Evolutionary conservation across 768 basidiomycete genomes (phyloP).

Genomic region (Melanogaster broomeanus): DNA sequence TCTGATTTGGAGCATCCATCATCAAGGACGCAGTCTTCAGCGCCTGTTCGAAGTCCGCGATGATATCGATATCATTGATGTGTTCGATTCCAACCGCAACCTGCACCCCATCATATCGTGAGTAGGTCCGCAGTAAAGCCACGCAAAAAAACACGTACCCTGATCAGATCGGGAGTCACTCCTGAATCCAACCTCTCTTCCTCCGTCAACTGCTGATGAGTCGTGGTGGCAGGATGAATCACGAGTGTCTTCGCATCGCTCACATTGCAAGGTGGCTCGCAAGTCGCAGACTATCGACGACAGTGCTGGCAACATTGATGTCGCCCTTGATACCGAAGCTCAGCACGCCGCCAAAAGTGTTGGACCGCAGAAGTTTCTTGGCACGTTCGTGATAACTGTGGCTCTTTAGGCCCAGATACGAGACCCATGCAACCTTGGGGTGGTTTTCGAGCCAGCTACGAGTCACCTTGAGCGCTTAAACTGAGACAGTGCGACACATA

Average conservation of each 20-base stretch:
- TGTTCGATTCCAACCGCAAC: constrained; percentile 48
- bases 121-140: not conserved
- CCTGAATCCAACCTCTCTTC: constrained; percentile 52
- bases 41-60: constrained; percentile 47
- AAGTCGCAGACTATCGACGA: constrained; percentile 71
- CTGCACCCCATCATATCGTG: constrained; percentile 19
- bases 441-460: constrained; percentile 59
- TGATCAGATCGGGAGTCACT: constrained; percentile 57
- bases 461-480: too few species aligned
- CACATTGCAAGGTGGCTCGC: constrained; percentile 73
- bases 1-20: not conserved
- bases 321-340: constrained; percentile 76
- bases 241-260: constrained; percentile 66
- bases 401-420: constrained; percentile 66
- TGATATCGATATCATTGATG: constrained; percentile 47
- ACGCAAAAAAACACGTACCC: constrained; percentile 40
- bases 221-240: constrained; percentile 59
- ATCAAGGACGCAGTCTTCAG: constrained; percentile 27
- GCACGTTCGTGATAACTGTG: constrained; percentile 67
- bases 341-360: constrained; percentile 70
- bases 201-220: constrained; percentile 55
- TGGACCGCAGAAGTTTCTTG: constrained; percentile 50
- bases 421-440: constrained; percentile 72
- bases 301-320: constrained; percentile 48
- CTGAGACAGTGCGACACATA: not conserved